phyloP scores from a whole-genome alignment of 768 basidiomycete genomes.

The Boletus vinaceobasis region DNA sequence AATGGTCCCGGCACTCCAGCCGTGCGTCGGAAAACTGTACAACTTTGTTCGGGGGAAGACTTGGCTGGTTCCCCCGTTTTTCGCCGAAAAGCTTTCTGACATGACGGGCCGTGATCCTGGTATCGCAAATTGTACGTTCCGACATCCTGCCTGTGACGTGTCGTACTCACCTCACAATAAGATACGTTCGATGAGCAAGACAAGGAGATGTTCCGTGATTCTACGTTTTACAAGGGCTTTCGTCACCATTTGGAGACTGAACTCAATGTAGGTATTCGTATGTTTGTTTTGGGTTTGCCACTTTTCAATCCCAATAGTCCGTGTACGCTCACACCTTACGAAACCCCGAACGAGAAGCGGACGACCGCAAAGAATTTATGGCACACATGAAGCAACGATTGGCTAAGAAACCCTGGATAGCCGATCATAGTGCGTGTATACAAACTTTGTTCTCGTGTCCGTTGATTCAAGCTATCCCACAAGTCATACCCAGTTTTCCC shows the following conservation, averaged over 20 bases:
- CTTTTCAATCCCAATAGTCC: conserved; percentile 1
- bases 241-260: conserved; percentile 45
- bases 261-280: conserved; percentile 35
- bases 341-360: conserved; percentile 35
- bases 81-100: conserved; percentile 37
- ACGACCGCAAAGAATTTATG: conserved; percentile 34
- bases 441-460: background rate
- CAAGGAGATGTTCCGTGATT: conserved; percentile 47
- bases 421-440: conserved; percentile 36
- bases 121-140: conserved; percentile 41
- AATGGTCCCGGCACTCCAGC: conserved; percentile 55
- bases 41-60: conserved; percentile 62
- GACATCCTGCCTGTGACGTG: background rate
- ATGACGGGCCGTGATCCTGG: conserved; percentile 36
- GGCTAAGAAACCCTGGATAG: conserved; percentile 57
- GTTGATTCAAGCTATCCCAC: background rate
- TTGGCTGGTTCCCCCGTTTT: conserved; percentile 51
- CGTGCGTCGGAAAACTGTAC: conserved; percentile 44
- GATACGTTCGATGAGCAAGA: conserved; percentile 48
- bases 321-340: conserved; percentile 42
- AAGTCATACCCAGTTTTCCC: conserved; percentile 55
- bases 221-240: conserved; percentile 46
- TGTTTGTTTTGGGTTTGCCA: background rate
- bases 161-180: background rate
- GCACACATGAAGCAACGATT: conserved; percentile 49